Evolutionary conservation across 179 eudicot genomes (phyloP).

Genomic region (Vitellaria paradoxa): DNA sequence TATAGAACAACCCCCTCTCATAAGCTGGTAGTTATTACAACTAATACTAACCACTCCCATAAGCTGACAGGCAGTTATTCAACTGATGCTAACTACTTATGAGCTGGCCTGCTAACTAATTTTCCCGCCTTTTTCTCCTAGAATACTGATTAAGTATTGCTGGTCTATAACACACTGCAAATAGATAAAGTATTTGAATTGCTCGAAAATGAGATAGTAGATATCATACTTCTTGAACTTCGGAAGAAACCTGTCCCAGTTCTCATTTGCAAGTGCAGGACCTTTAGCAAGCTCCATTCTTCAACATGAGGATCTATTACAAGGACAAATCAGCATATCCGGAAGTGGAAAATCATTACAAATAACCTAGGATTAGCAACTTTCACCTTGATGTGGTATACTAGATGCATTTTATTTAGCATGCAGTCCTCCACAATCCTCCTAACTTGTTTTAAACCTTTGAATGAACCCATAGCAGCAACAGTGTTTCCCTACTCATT

Average conservation of each 20-base stretch:
- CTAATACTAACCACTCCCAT: too few species aligned
- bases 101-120: too few species aligned
- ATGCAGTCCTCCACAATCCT: conserved; percentile 87
- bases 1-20: too few species aligned
- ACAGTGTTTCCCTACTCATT: conserved; percentile 81
- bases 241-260: conserved; percentile 96
- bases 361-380: neutral
- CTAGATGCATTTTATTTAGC: conserved; percentile 82
- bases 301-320: conserved; percentile 74
- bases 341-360: neutral
- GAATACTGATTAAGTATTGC: too few species aligned
- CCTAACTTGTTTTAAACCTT: conserved; percentile 88
- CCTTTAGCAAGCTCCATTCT: conserved; percentile 83
- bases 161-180: too few species aligned
- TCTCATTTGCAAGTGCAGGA: conserved; percentile 87
- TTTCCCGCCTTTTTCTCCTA: too few species aligned
- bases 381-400: conserved; percentile 69
- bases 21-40: too few species aligned
- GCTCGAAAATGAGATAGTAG: neutral
- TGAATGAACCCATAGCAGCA: conserved; percentile 93
- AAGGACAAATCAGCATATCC: neutral
- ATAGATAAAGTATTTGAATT: neutral
- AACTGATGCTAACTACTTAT: too few species aligned
- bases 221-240: conserved; percentile 70
- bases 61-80: too few species aligned